Evolutionary conservation across 75 land plant species (phyloP).

Genomic region (Cunninghamia lanceolata): DNA sequence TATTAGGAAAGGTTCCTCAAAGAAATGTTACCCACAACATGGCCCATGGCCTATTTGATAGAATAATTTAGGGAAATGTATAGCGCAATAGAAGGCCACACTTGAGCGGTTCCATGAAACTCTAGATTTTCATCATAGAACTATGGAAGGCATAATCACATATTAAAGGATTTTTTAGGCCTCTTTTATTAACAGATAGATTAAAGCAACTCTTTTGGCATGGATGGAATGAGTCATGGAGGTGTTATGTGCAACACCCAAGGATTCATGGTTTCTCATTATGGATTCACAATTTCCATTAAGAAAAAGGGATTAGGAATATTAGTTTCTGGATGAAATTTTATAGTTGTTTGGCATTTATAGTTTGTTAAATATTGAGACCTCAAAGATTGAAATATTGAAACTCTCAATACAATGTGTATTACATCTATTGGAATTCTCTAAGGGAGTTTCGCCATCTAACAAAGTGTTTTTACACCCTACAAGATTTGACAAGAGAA

Average conservation of each 20-base stretch:
- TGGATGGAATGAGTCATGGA: constrained; percentile 62
- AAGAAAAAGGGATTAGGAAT: constrained; percentile 63
- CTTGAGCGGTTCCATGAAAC: too few species aligned
- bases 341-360: constrained; percentile 68
- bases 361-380: constrained; percentile 53
- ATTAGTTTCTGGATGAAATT: constrained; percentile 60
- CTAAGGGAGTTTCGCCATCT: constrained; percentile 4
- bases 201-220: constrained; percentile 41
- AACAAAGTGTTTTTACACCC: constrained; percentile 17
- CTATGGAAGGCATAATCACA: too few species aligned
- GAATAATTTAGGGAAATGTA: too few species aligned
- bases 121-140: too few species aligned
- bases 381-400: constrained; percentile 46
- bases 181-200: constrained; percentile 33
- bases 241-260: constrained; percentile 42
- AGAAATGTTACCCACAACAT: too few species aligned
- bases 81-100: too few species aligned
- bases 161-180: constrained; percentile 42
- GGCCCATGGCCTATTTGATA: too few species aligned
- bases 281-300: constrained; percentile 59
- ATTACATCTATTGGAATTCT: constrained; percentile 35
- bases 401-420: constrained; percentile 53
- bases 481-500: not conserved
- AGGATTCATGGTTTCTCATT: constrained; percentile 42
- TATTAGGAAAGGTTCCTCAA: too few species aligned